phyloP scores from a whole-genome alignment of 2,329 filamentous ascomycete genomes.

The Madurella mycetomatis region DNA sequence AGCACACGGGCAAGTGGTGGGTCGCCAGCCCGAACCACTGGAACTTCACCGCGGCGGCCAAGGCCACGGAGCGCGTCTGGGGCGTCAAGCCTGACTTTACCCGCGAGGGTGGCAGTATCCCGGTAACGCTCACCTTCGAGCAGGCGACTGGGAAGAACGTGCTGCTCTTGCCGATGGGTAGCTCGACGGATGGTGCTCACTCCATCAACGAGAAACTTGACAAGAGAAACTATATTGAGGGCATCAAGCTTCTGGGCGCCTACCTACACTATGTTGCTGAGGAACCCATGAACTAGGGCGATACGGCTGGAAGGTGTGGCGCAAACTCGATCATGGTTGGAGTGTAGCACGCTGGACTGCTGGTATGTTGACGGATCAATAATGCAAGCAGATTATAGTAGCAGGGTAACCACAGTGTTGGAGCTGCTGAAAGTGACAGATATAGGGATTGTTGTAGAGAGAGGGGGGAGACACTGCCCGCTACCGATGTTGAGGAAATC shows the following conservation, averaged over 20 bases:
- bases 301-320: no score
- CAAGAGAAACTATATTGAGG: constrained; percentile 96
- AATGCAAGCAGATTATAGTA: no score
- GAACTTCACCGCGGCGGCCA: constrained; percentile 93
- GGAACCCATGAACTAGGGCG: constrained; percentile 55
- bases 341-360: no score
- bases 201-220: constrained; percentile 99
- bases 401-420: no score
- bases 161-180: constrained; percentile 91
- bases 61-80: constrained; percentile 95
- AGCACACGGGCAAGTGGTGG: constrained; percentile 98
- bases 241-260: constrained; percentile 88
- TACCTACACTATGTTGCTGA: constrained; percentile 96
- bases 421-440: no score
- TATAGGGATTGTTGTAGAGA: no score
- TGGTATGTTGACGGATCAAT: no score
- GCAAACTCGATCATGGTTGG: no score
- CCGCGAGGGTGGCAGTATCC: constrained; percentile 93
- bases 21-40: constrained; percentile 96
- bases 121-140: constrained; percentile 95
- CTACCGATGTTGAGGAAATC: neutral
- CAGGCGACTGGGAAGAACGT: constrained; percentile 98
- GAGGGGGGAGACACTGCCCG: no score
- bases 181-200: constrained; percentile 92
- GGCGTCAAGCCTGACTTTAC: constrained; percentile 92